Base-by-base conservation (phyloP, 2,329 filamentous ascomycete genomes). In the Venturia nashicola region DNA sequence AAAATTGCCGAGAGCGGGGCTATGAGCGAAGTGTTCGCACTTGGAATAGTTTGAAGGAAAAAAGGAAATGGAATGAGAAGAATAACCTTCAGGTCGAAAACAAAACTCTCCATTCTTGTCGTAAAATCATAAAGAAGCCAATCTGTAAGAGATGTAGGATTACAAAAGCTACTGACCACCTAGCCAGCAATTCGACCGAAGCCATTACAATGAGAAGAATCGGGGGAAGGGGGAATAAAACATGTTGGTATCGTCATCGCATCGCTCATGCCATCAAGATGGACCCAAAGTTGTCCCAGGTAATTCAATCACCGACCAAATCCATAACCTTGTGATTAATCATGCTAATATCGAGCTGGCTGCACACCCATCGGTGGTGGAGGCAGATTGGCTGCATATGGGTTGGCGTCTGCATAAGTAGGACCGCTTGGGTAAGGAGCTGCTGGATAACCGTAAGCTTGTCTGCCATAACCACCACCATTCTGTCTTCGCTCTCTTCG, bases 361-460 rank as follows among this genome's bases (percentile, higher is more conserved):
- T 34, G 42, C n/a, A 39, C 34, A 39, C 62, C 62, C 62, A 64
- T 64, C 39, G 62, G 62, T 18, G 62, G 62, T 9, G 62, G 62
- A 59, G 62, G 62, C 27, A 64, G 55, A 16, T 61, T 60, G 54
- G 27, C 59, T 36, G 57, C 62, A 32, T 64, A 64, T 1, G 62
- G 62, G 39, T 64, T 64, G 51, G 51, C 62, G 57, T 64, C 62
- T 40, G 54, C 27, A 61, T 64, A 64, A 3, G 16, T 61, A 8
- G 62, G 62, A 5, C 54, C 55, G 34, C 18, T 40, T n/a, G 6
- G 18, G 23, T 39, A 46, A 23, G 44, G 46, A 44, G 62, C n/a
- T 27, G 12, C 62, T 60, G 54, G 27, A 61, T 64, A 64, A 46
- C 18, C 54, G 54, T 59, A 61, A 60, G 62, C 62, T 54, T 48